Evolutionary conservation across 805 yeast genomes (phyloP), one percentile per base, ranked within the genome.

Genomic region (Yarrowia sp.): DNA sequence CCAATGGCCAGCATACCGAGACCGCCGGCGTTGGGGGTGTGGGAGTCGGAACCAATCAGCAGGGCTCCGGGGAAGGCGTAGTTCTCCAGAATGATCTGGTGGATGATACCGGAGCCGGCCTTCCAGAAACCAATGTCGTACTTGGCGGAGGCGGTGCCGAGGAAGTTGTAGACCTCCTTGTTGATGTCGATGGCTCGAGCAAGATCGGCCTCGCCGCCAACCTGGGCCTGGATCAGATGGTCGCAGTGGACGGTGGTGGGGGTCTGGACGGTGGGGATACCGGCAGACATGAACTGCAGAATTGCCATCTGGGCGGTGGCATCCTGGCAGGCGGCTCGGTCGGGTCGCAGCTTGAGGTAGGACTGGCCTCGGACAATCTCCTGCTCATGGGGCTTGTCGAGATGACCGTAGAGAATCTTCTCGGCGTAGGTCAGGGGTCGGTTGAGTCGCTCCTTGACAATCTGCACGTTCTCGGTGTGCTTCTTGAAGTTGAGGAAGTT

Each of bases 271-370:
- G 87, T 85, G 71, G 91, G 89, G 87, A 92, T 83, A 76, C 97
- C 97, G 75, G 97, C 96, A 71, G 97, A 90, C 96, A 92, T 92
- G 81, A 93, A 93, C 84, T 93, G 98, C 77, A 93, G 84, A 74
- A 93, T 86, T 69, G 98, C 97, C 98, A 93, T 93, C 84, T 93
- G 98, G 70, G 98, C 98, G 70, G 97, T 92, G 70, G 98, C 98
- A 84, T 93, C 98, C 84, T 93, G 98, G 90, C 97, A 92, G 63
- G 98, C 98, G 71, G 94, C 98, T 81, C 98, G 88, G 81, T 93
- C 98, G 69, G 98, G 98, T 82, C 97, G 89, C 79, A 94, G 86
- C 82, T 94, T 94, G 81, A 93, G 85, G 83, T 94, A 94, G 63
- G 95, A 89, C 69, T 87, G 86, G 78, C 98, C 98, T 80, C 98